phyloP scores from a whole-genome alignment of 2,329 filamentous ascomycete species.

The Fusarium scirpi region DNA sequence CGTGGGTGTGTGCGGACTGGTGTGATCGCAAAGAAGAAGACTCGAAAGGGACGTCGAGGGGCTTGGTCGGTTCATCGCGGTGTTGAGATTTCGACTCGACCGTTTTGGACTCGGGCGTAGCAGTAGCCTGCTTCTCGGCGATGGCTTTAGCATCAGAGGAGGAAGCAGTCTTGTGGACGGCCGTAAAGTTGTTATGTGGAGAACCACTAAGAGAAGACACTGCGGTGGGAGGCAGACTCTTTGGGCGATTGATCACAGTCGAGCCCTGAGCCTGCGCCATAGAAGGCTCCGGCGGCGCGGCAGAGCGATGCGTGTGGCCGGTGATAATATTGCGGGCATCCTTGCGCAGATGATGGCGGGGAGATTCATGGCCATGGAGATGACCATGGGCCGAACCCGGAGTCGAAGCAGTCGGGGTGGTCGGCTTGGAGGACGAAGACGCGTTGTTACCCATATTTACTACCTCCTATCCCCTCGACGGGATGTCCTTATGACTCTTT shows the following conservation, averaged over 20 bases:
- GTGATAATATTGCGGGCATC: slow-evolving; percentile 63
- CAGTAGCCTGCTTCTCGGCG: slow-evolving; percentile 22
- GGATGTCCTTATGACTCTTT: slow-evolving; percentile 9
- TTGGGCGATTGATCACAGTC: slow-evolving; percentile 61
- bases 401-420: slow-evolving; percentile 49
- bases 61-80: slow-evolving; percentile 62
- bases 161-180: slow-evolving; percentile 44
- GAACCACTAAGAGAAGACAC: slow-evolving; percentile 63
- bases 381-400: slow-evolving; percentile 44
- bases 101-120: slow-evolving; percentile 16
- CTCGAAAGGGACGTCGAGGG: slow-evolving; percentile 67
- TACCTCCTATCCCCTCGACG: slow-evolving; percentile 25
- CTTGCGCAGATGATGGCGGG: slow-evolving; percentile 52
- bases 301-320: slow-evolving; percentile 67
- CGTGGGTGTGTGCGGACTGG: slow-evolving; percentile 52
- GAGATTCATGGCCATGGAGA: slow-evolving; percentile 44
- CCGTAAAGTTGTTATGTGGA: slow-evolving; percentile 55
- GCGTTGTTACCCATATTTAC: slow-evolving; percentile 55
- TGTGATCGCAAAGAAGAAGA: slow-evolving; percentile 55
- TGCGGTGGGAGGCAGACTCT: slow-evolving; percentile 62
- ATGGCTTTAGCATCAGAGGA: slow-evolving; percentile 32
- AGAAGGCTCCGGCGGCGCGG: slow-evolving; percentile 71
- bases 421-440: slow-evolving; percentile 54
- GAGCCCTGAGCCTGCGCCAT: slow-evolving; percentile 71
- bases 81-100: slow-evolving; percentile 27